A percentile compares a stretch with the other conserved stretches of the same genome.
Evolutionary conservation across 83 land plant genomes (phyloP).

Genomic region (Picea mariana): DNA sequence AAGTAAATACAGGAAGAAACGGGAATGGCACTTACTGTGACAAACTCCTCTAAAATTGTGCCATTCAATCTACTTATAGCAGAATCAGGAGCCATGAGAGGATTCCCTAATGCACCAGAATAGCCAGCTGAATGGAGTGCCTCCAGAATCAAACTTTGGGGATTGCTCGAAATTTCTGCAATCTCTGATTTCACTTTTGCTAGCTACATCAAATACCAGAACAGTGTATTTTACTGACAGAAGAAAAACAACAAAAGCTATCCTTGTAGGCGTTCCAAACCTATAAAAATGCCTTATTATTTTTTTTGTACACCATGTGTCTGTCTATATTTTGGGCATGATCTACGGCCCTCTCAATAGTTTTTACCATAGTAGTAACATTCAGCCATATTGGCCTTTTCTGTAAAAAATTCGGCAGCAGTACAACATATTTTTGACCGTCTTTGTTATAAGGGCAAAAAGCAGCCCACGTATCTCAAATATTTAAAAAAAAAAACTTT

Average conservation of each 20-base stretch:
- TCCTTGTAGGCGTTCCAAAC: neutral
- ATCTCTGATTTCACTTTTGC: conserved; percentile 72
- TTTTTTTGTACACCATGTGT: too few relatives aligned
- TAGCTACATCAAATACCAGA: conserved; percentile 43
- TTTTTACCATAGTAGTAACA: too few relatives aligned
- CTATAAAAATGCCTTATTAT: neutral
- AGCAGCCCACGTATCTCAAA: too few relatives aligned
- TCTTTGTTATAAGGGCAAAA: too few relatives aligned
- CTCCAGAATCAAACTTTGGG: conserved; percentile 79
- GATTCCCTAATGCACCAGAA: conserved; percentile 70
- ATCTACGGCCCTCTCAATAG: too few relatives aligned
- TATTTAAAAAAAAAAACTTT: too few relatives aligned
- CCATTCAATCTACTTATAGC: conserved; percentile 56
- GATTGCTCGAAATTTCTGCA: conserved; percentile 62
- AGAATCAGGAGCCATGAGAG: conserved; percentile 84
- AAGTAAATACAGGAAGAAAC: neutral
- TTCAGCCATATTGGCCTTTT: too few relatives aligned
- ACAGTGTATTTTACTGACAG: neutral
- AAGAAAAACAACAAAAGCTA: neutral
- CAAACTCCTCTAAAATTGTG: conserved; percentile 72
- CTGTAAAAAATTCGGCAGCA: too few relatives aligned
- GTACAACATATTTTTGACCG: too few relatives aligned
- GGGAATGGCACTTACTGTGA: conserved; percentile 53
- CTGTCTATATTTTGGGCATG: too few relatives aligned
- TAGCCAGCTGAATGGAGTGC: conserved; percentile 90